A percentile compares a stretch with the other conserved stretches of the same genome.
These are phyloP conservation scores for Ustilago esculenta DNA, from an alignment of 1,284 basidiomycete genomes.

Conservation along the genomic window DNA sequence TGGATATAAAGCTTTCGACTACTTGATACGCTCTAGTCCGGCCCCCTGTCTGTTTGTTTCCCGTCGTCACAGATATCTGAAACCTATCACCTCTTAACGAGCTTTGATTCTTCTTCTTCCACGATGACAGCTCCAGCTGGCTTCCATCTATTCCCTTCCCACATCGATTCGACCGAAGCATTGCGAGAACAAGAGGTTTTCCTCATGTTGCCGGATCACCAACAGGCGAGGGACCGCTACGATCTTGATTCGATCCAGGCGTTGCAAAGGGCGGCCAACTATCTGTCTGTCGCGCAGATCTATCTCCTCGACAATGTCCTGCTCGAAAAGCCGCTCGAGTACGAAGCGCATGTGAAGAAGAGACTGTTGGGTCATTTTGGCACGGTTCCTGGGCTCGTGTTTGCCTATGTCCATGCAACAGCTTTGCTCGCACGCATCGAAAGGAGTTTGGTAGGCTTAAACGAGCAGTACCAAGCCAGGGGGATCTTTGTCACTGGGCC, in stretches of 20 bases:
- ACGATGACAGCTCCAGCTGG: conserved; percentile 11
- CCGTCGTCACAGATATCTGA: too few species aligned
- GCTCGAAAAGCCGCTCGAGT: conserved; percentile 69
- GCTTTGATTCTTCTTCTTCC: too few species aligned
- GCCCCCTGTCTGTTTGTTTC: too few species aligned
- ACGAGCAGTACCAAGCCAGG: conserved; percentile 69
- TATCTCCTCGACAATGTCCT: conserved; percentile 81
- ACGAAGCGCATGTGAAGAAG: conserved; percentile 74
- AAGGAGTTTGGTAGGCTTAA: background rate
- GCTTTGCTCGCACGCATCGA: conserved; percentile 71
- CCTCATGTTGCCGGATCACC: conserved; percentile 5
- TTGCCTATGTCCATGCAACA: conserved; percentile 83
- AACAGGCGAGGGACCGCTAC: conserved; percentile 3
- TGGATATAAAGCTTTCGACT: too few species aligned
- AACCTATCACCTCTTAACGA: too few species aligned
- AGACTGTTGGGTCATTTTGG: conserved; percentile 75
- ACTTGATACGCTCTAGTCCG: too few species aligned
- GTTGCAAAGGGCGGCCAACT: conserved; percentile 56
- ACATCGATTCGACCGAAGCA: conserved; percentile 2
- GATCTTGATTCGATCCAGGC: conserved; percentile 32
- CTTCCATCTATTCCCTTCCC: conserved; percentile 12
- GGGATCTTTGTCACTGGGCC: conserved; percentile 72
- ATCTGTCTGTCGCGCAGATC: conserved; percentile 72
- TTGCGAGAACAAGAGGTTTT: conserved; percentile 11
- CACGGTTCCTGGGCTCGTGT: conserved; percentile 75